Conservation (phyloP, 805 yeast genomes). For the Candida oleophila region DNA sequence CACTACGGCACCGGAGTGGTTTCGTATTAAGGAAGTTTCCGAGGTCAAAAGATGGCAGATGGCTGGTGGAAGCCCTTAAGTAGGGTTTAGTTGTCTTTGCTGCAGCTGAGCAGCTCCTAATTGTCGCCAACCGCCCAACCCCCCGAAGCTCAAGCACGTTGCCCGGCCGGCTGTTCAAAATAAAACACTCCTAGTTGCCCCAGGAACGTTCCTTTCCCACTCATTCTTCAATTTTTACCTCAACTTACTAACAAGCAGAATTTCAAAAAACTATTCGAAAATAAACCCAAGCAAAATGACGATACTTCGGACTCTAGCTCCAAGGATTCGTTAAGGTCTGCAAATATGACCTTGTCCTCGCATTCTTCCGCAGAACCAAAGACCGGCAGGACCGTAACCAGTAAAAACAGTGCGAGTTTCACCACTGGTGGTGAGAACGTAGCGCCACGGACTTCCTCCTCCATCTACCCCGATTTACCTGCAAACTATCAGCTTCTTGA, state of each 20-base stretch:
- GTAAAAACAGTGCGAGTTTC: background rate
- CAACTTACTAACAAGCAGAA: slow-evolving; percentile 1
- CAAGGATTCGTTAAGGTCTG: slow-evolving; percentile 2
- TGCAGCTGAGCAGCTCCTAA: too few relatives aligned
- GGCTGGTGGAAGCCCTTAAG: too few relatives aligned
- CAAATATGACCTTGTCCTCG: slow-evolving; percentile 4
- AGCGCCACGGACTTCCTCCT: background rate
- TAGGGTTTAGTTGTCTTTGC: too few relatives aligned
- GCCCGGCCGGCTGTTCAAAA: too few relatives aligned
- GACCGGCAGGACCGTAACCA: background rate
- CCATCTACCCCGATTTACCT: slow-evolving; percentile 26
- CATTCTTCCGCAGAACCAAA: slow-evolving; percentile 3
- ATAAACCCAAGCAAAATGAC: background rate
- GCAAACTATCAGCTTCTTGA: slow-evolving; percentile 28
- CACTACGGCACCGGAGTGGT: too few relatives aligned
- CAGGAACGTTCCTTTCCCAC: background rate
- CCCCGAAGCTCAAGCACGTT: too few relatives aligned
- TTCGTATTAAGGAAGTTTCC: too few relatives aligned
- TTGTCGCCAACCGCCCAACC: too few relatives aligned
- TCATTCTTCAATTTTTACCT: background rate
- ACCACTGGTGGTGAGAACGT: slow-evolving; percentile 1
- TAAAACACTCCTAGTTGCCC: too few relatives aligned
- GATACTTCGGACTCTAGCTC: slow-evolving; percentile 1
- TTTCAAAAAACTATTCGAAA: slow-evolving; percentile 2
- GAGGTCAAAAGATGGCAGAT: too few relatives aligned